Evolutionary conservation across 495 filamentous ascomycete species (phyloP), one percentile per base, ranked within the genome.

Genomic region (Elasticomyces elasticus): DNA sequence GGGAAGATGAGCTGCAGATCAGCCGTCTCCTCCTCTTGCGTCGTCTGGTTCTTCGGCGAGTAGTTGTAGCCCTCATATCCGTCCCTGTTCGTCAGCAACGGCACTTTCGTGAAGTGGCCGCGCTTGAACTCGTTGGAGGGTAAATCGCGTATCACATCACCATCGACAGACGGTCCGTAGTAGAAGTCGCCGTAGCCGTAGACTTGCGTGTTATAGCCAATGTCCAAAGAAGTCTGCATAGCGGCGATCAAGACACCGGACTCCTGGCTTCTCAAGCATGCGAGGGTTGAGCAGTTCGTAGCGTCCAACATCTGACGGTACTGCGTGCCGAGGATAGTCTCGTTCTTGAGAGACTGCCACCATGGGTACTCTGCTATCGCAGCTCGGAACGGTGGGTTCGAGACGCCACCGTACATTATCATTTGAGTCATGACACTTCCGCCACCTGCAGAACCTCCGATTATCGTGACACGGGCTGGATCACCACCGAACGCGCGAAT

Each of bases 361-460:
- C 59, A 60, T 19, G 54, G 54, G 20, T 56, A 56, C 37, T 60
- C 57, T 6, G 61, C 56, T 37, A 63, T 53, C 17, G 52, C 60
- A 1, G 62, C 62, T 24, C 62, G 30, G 53, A 62, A 65, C 15
- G 60, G 61, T 5, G 62, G 60, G 24, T 58, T 58, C 5, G 49
- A 20, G 5, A 51, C 54, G 6, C 55, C 62, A 7, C 62, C 62
- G 26, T 62, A 62, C 20, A 61, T 17, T 28, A 65, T 65, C 44
- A 65, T 55, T 30, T 65, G 62, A 35, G 55, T 44, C 38, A 55
- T 54, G 12, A 65, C 56, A 17, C 30, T 47, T 12, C 60, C 53
- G 11, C 62, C 62, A 5, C 63, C 60, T 19, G 67, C 67, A 23
- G 49, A 57, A 28, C 65, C 66, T 5, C 67, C 67, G 37, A 42